Evolutionary conservation across 2,329 filamentous ascomycete species (phyloP), one percentile per base, ranked within the genome.

Genomic region (Aschersonia sp.): DNA sequence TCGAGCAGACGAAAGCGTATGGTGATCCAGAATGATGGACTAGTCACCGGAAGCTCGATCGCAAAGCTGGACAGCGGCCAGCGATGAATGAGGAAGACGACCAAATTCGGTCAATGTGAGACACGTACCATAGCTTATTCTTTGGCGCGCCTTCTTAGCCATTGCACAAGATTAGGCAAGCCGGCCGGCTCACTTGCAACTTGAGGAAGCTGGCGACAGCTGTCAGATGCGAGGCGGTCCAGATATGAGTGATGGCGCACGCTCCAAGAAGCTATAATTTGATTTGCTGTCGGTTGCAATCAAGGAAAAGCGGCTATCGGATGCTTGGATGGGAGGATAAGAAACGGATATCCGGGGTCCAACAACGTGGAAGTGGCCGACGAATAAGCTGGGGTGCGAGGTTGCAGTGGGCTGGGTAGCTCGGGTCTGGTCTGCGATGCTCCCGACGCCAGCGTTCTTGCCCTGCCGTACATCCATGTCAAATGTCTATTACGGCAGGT

Each of bases 61-160:
- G 22, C 22, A 22, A 22, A 22, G 22, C 22, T 22, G 22, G 4
- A 22, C 22, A 22, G 22, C 22, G 22, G 22, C 22, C 22, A 22
- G 22, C 22, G 22, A 22, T 22, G 22, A 22, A 22, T 22, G 2
- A 22, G 22, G 22, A 22, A 22, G 22, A 22, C 22, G 22, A 22
- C 22, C 22, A 22, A 22, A 22, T 22, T 22, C 22, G 22, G 22
- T 22, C 22, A 39, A 39, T 10, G 22, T 14, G 29, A 37, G 47
- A 48, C 39, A 51, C 46, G 62, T 59, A 83, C 79, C 79, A 69
- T 84, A 84, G 63, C 78, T 81, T 66, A 84, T 80, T 65, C 78
- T 77, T 65, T 83, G 80, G 62, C 76, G 78, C 59, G 74, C 74
- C 69, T 82, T 83, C 63, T 77, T 80, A 60, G 78, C 77, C 78